Conservation (phyloP, 202 grass and related monocot species). For the Setaria viridis region DNA sequence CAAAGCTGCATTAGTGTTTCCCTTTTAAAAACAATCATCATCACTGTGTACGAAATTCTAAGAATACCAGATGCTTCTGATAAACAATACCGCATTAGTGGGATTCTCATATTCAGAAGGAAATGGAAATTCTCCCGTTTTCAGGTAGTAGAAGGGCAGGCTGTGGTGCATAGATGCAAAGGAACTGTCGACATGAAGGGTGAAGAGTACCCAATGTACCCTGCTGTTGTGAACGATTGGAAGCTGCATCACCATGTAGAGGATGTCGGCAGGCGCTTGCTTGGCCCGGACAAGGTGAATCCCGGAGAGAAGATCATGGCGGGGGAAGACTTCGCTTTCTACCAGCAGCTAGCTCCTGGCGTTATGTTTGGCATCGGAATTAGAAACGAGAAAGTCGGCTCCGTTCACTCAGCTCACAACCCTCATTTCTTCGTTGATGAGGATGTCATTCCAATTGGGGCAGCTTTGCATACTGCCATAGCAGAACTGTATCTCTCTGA, state of each 20-base stretch:
- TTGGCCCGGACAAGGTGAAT: conserved; percentile 74
- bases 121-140: background rate
- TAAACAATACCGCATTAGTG: conserved; percentile 7
- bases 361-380: conserved; percentile 83
- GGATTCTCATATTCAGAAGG: background rate
- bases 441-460: conserved; percentile 78
- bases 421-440: conserved; percentile 82
- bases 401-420: conserved; percentile 65
- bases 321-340: conserved; percentile 91
- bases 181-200: conserved; percentile 46
- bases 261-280: conserved; percentile 52
- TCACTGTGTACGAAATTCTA: background rate
- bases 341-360: conserved; percentile 79
- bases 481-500: conserved; percentile 57
- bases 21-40: background rate
- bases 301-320: conserved; percentile 81
- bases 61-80: background rate
- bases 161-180: conserved; percentile 69
- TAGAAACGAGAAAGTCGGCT: conserved; percentile 68
- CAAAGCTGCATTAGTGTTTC: background rate
- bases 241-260: conserved; percentile 68
- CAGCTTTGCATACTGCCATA: conserved; percentile 69
- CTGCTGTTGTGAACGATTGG: conserved; percentile 83
- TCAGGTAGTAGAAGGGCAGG: conserved; percentile 84
- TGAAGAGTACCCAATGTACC: conserved; percentile 60